Evolutionary conservation across 176 grass and related monocot genomes (phyloP).

Genomic region (Bothriochloa decipiens): DNA sequence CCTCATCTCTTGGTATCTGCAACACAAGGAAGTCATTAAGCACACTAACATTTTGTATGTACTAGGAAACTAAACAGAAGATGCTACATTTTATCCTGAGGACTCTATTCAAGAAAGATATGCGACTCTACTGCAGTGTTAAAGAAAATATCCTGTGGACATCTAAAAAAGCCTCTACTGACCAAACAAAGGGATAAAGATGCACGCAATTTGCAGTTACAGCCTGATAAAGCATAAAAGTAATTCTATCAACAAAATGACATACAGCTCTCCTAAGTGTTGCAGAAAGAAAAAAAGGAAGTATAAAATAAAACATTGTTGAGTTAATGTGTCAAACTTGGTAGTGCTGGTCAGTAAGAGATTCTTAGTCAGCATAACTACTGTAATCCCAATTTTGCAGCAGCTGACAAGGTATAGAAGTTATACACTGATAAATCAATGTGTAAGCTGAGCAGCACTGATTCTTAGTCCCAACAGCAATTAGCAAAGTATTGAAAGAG

Average conservation of each 20-base stretch:
- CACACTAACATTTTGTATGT: conserved; percentile 1
- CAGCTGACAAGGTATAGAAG: neutral
- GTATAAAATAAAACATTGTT: neutral
- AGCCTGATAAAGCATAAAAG: conserved; percentile 4
- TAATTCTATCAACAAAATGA: neutral
- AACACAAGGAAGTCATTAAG: conserved; percentile 18
- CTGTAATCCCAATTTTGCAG: neutral
- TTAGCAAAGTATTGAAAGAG: neutral
- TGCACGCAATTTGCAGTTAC: neutral
- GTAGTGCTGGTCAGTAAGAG: neutral
- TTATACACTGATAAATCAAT: conserved; percentile 18
- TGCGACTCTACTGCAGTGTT: neutral
- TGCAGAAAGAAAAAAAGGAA: neutral
- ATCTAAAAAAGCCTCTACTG: conserved; percentile 12
- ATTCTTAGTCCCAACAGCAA: neutral
- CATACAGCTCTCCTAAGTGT: neutral
- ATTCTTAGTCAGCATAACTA: neutral
- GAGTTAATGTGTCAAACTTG: neutral
- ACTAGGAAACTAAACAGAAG: neutral
- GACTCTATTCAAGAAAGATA: neutral
- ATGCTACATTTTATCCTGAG: neutral
- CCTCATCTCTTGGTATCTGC: conserved; percentile 91
- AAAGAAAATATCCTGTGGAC: neutral
- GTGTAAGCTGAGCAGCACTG: neutral
- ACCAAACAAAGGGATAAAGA: conserved; percentile 6